phyloP scores from a whole-genome alignment of 495 filamentous ascomycete genomes.

The Tuber borchii region DNA sequence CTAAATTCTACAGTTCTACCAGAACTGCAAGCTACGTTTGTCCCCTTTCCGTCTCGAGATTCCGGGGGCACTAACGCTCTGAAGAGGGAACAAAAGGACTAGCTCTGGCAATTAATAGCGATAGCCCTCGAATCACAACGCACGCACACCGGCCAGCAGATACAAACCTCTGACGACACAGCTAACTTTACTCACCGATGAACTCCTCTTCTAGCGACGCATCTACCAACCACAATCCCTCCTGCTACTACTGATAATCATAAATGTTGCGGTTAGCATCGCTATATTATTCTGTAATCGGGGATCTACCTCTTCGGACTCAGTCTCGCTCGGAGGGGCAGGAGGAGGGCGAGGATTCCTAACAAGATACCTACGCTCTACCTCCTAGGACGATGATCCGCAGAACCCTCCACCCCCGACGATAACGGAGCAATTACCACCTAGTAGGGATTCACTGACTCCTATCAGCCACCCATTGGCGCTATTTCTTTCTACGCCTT shows the following conservation, averaged over 20 bases:
- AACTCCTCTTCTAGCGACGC: slow-evolving; percentile 90
- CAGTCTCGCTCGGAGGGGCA: not conserved
- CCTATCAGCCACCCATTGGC: slow-evolving; percentile 72
- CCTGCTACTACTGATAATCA: slow-evolving; percentile 75
- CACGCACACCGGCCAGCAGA: slow-evolving; percentile 70
- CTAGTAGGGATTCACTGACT: slow-evolving; percentile 32
- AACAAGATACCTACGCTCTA: not conserved
- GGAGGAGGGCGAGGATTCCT: not conserved
- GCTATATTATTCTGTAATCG: slow-evolving; percentile 65
- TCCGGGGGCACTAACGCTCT: not conserved
- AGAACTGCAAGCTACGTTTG: slow-evolving; percentile 66
- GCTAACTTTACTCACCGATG: slow-evolving; percentile 79
- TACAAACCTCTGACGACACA: slow-evolving; percentile 69
- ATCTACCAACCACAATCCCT: slow-evolving; percentile 85
- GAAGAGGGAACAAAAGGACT: slow-evolving; percentile 73
- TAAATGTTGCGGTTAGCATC: slow-evolving; percentile 48
- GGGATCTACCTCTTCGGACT: slow-evolving; percentile 10
- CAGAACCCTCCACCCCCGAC: slow-evolving; percentile 22
- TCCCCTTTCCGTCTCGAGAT: not conserved
- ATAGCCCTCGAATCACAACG: slow-evolving; percentile 83
- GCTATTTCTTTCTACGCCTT: slow-evolving; percentile 77
- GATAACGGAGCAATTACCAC: slow-evolving; percentile 6
- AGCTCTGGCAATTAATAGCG: slow-evolving; percentile 90
- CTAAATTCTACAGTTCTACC: slow-evolving; percentile 81
- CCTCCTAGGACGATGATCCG: slow-evolving; percentile 27